Evolutionary conservation across 2,329 filamentous ascomycete species (phyloP), one percentile per base, ranked within the genome.

Genomic region (Epichloe aotearoae): DNA sequence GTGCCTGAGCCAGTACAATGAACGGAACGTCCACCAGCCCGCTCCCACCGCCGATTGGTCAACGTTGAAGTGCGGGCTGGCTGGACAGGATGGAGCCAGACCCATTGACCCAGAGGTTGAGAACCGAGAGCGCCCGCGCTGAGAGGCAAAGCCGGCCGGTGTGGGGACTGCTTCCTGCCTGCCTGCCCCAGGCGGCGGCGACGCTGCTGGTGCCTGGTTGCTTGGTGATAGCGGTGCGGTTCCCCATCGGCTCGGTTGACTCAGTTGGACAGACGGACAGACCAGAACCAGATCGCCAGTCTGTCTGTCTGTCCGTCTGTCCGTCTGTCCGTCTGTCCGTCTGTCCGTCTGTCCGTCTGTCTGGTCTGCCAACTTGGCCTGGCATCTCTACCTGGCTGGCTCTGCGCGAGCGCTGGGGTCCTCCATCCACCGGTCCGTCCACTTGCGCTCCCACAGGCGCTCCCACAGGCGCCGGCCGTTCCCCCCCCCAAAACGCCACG

Each of bases 401-500:
- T 47, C 37, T 47, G 46, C 37, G 37, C n/a, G 39, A 38, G 39
- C 46, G 38, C 38, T 48, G 39, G 46, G 46, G 46, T 23, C 46
- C 15, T 36, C 46, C 46, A 39, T 39, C 26, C 46, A 47, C 39
- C 36, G 15, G 26, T 30, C 19, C 38, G 10, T 34, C n/a, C 26
- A 41, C n/a, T 30, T 11, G 47, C 15, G 23, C 37, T 45, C 52
- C 53, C 54, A 53, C 40, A 45, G 42, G 47, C 15, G 23, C 37
- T 45, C 52, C 53, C 54, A 53, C 40, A 45, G 42, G 48, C 46
- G 47, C 48, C 53, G 38, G 33, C 44, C 34, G 17, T 46, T 7
- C 5, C 53, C 53, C 52, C 57, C 14, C 17, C 20, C 20, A 46
- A 36, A 40, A 17, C 47, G 47, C 47, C 58, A 57, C 54, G 51